Conservation (phyloP, 208 protist genomes). For the Leishmania arabica region DNA sequence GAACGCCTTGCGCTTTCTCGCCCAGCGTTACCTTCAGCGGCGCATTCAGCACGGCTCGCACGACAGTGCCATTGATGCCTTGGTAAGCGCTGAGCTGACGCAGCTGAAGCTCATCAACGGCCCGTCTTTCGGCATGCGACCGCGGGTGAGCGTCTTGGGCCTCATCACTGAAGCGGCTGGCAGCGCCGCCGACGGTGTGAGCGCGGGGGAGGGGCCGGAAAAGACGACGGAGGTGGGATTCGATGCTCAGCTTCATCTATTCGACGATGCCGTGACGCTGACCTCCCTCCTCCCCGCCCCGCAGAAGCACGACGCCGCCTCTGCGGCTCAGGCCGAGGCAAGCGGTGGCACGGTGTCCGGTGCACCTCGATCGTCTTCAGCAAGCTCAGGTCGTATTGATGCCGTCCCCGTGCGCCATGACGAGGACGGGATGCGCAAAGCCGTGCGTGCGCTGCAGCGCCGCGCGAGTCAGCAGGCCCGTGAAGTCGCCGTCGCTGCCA, state of each 20-base stretch:
- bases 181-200: background rate
- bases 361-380: background rate
- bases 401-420: constrained; percentile 71
- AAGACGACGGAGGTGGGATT: background rate
- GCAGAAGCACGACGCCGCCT: background rate
- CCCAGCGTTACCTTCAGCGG: constrained; percentile 71
- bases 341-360: background rate
- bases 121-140: constrained; percentile 65
- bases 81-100: constrained; percentile 78
- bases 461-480: constrained; percentile 18
- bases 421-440: constrained; percentile 72
- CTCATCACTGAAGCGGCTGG: constrained; percentile 44
- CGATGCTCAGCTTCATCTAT: constrained; percentile 48
- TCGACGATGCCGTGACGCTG: constrained; percentile 51
- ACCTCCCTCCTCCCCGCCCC: constrained; percentile 10
- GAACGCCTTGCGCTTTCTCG: constrained; percentile 82
- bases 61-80: constrained; percentile 86
- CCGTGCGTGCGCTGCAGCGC: constrained; percentile 55
- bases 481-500: background rate
- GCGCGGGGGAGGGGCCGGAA: background rate
- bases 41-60: constrained; percentile 89
- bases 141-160: constrained; percentile 61
- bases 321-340: background rate
- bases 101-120: constrained; percentile 85
- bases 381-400: constrained; percentile 31